These are phyloP conservation scores for Tulasnella sp. DNA, from an alignment of 768 basidiomycete species.

Conservation along the genomic window DNA sequence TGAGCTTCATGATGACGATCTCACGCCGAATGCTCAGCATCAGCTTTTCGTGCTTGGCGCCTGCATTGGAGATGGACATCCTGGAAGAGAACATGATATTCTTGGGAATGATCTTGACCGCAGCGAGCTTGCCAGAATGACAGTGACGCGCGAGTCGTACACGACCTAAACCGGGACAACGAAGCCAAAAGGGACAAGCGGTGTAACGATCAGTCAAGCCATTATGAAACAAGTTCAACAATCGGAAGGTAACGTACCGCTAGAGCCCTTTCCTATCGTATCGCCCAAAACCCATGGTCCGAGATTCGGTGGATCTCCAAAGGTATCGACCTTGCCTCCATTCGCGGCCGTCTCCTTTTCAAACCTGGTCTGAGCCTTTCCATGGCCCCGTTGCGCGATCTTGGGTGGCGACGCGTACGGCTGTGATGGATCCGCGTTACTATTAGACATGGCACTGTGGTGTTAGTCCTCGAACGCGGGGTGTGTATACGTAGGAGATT, in stretches of 20 bases:
- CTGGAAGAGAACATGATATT: constrained; percentile 67
- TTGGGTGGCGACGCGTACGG: constrained; percentile 8
- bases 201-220: not conserved
- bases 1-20: constrained; percentile 98
- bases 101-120: constrained; percentile 88
- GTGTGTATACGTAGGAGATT: too few relatives aligned
- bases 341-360: constrained; percentile 15
- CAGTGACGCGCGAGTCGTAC: constrained; percentile 89
- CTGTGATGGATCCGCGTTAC: too few relatives aligned
- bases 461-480: too few relatives aligned
- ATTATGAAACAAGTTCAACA: not conserved
- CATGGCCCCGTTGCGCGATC: not conserved
- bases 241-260: constrained; percentile 37
- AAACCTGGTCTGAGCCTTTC: constrained; percentile 10
- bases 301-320: constrained; percentile 57
- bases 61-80: constrained; percentile 51
- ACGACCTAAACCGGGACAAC: constrained; percentile 40
- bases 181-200: not conserved
- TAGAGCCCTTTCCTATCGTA: constrained; percentile 88
- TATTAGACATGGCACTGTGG: too few relatives aligned
- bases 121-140: constrained; percentile 81
- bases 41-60: constrained; percentile 67
- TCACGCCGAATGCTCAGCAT: constrained; percentile 80
- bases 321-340: constrained; percentile 15
- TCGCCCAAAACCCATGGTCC: constrained; percentile 92